These are phyloP conservation scores for Cetraspora pellucida DNA, from an alignment of 192 early-diverging fungal species.

Conservation along the genomic window DNA sequence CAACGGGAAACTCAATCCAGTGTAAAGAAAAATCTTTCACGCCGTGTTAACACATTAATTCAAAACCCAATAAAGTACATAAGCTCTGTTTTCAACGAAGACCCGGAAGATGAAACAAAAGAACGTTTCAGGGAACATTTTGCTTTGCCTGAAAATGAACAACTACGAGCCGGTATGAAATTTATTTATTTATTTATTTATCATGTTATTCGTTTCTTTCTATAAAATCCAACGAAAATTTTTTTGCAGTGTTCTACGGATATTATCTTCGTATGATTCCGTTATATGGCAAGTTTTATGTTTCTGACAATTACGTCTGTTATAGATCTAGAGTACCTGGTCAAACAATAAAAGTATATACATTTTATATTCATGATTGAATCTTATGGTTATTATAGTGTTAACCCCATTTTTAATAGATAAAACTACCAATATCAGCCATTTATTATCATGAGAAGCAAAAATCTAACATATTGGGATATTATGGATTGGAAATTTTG, in stretches of 20 bases:
- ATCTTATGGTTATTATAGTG: not conserved
- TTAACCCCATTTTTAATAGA: conserved; percentile 5
- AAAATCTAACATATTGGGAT: conserved; percentile 44
- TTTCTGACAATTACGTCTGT: conserved; percentile 63
- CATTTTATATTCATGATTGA: not conserved
- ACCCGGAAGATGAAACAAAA: conserved; percentile 25
- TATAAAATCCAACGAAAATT: not conserved
- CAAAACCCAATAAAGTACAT: conserved; percentile 3
- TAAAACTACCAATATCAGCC: conserved; percentile 62
- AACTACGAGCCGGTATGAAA: conserved; percentile 49
- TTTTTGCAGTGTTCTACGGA: conserved; percentile 48
- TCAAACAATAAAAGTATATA: conserved; percentile 46
- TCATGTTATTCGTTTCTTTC: not conserved
- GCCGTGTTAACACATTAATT: conserved; percentile 7
- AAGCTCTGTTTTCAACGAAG: conserved; percentile 18
- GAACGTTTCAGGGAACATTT: conserved; percentile 54
- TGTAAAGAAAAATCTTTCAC: conserved; percentile 35
- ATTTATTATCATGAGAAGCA: conserved; percentile 50
- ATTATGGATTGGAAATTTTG: conserved; percentile 50
- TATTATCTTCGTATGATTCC: conserved; percentile 57
- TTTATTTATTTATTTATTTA: not conserved
- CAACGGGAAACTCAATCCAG: conserved; percentile 29
- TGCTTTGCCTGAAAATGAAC: conserved; percentile 57
- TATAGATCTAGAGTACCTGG: conserved; percentile 62
- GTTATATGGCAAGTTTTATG: conserved; percentile 61